These are phyloP conservation scores for Phytophthora boehmeriae DNA, from an alignment of 352 stramenopile genomes.

Conservation along the genomic window DNA sequence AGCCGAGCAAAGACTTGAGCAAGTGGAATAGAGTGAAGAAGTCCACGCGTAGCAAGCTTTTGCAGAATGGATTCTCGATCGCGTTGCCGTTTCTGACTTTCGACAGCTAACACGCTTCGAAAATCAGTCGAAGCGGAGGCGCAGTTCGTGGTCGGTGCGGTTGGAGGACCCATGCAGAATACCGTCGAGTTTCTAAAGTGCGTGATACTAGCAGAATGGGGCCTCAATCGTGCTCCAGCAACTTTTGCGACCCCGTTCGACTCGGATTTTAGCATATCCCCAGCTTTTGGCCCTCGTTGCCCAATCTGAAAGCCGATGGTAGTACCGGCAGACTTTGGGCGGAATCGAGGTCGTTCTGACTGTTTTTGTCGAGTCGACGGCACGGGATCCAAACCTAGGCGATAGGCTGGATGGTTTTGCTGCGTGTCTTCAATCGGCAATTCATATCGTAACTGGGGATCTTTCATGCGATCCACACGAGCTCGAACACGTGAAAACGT, in stretches of 20 bases:
- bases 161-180: conserved; percentile 44
- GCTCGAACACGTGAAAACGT: conserved; percentile 34
- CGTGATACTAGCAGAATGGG: conserved; percentile 57
- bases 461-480: conserved; percentile 41
- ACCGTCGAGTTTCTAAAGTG: conserved; percentile 63
- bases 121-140: conserved; percentile 34
- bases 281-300: conserved; percentile 10
- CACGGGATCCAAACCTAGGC: conserved; percentile 53
- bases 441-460: conserved; percentile 49
- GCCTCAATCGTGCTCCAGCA: conserved; percentile 51
- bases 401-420: conserved; percentile 47
- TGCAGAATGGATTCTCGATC: conserved; percentile 31
- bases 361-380: conserved; percentile 29
- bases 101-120: conserved; percentile 39
- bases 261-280: conserved; percentile 9
- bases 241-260: conserved; percentile 36
- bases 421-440: conserved; percentile 52
- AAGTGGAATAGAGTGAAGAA: conserved; percentile 41
- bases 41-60: conserved; percentile 31
- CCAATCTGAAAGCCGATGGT: conserved; percentile 25
- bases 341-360: conserved; percentile 28
- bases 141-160: conserved; percentile 5
- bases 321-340: conserved; percentile 42
- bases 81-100: conserved; percentile 41
- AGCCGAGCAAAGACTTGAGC: conserved; percentile 64